Percentiles rank a stretch among this genome's conserved stretches.
Conservation (phyloP, 2,329 filamentous ascomycete genomes). For the Cucurbitaria berberidis region DNA sequence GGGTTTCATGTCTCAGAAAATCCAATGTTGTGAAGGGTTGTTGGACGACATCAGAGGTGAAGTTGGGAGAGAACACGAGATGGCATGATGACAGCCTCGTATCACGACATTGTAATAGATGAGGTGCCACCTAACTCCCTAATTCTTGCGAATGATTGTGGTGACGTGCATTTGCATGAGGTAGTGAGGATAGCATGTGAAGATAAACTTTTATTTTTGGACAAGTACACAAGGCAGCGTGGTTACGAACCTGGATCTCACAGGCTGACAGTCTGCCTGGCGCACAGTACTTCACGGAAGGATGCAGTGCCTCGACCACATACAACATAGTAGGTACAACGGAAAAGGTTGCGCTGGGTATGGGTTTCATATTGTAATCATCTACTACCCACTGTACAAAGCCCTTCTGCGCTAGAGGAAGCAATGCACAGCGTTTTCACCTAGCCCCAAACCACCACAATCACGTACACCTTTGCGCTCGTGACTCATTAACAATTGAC, state of each 20-base stretch:
- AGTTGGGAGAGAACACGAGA: not conserved
- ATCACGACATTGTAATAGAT: conserved; percentile 15
- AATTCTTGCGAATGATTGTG: conserved; percentile 6
- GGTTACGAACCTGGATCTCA: no score
- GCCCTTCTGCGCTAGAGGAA: conserved; percentile 32
- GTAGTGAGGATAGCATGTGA: no score
- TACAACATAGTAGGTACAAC: not conserved
- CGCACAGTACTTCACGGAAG: not conserved
- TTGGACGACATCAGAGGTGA: not conserved
- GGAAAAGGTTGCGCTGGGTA: conserved; percentile 1
- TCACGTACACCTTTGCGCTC: conserved; percentile 7
- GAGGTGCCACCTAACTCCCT: conserved; percentile 12
- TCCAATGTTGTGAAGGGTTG: not conserved
- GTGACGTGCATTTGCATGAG: conserved; percentile 3
- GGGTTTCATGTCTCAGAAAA: not conserved
- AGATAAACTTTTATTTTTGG: no score
- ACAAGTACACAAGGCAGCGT: no score
- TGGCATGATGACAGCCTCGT: conserved; percentile 15
- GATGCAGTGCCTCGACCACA: not conserved
- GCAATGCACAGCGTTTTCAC: conserved; percentile 28
- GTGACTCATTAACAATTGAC: conserved; percentile 22
- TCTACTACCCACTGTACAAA: conserved; percentile 32
- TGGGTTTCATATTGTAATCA: conserved; percentile 18
- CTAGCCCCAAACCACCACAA: not conserved
- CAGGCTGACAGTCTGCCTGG: not conserved